Evolutionary conservation across 257 asterid genomes (phyloP), one percentile per base, ranked within the genome.

Genomic region (Fraxinus excelsior): DNA sequence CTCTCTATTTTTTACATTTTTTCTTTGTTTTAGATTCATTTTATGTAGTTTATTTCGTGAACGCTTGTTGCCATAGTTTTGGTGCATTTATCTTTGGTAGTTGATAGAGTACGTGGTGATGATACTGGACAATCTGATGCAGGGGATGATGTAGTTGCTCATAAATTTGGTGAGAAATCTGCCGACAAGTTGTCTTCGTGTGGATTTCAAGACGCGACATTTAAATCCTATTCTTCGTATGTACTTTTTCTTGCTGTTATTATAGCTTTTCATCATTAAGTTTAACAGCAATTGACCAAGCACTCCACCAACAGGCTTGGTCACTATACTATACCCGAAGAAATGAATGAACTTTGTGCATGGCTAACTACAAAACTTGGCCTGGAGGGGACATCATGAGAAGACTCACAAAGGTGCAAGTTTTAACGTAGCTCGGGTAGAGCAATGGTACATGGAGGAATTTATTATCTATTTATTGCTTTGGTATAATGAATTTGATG

Each of bases 101-200:
- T 40, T 40, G 46, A 9, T 40, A 1, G 31, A 7, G 32, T 69
- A 60, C 67, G 18, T 62, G 26, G 46, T 75, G 62, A 62, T 67
- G 34, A 46, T 75, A 28, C 75, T 44, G 67, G 46, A 38, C 13
- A 77, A 80, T 79, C 67, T 82, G 35, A 81, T 83, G 85, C 97
- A 90, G 97, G 84, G 70, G 97, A 92, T 73, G 94, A 92, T 7
- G 97, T 90, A 1, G 96, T 90, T 78, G 84, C 93, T 71, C 82
- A 83, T 77, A 89, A 81, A 78, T 92, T 84, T 79, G 96, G 97
- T 37, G 89, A 90, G 79, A 90, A 83, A 76, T 90, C 97, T 68
- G 70, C 93, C 7, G 82, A 81, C 81, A 80, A 74, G 87, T 60
- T 92, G 85, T 70, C 82, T 62, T 81, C 91, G 21, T 26, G 87